These are phyloP conservation scores for Phytophthora citrophthora DNA, from an alignment of 352 stramenopile species.

Conservation along the genomic window DNA sequence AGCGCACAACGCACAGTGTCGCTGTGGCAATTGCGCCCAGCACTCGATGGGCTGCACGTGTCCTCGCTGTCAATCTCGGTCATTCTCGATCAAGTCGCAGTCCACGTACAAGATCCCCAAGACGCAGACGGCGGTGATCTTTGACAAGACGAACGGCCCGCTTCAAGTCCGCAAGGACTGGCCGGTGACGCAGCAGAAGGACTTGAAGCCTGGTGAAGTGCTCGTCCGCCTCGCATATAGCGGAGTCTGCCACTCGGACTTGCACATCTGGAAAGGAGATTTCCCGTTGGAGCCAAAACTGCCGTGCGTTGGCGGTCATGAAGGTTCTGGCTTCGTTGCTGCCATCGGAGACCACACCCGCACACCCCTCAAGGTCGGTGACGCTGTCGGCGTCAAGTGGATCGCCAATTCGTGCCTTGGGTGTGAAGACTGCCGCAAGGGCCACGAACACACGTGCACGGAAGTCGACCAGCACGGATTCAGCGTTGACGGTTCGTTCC, in stretches of 20 bases:
- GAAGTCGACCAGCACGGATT: constrained; percentile 39
- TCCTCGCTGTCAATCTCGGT: constrained; percentile 31
- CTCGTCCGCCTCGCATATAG: constrained; percentile 53
- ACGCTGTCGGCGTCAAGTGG: constrained; percentile 54
- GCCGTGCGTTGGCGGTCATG: constrained; percentile 56
- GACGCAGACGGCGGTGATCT: constrained; percentile 51
- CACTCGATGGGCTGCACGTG: constrained; percentile 28
- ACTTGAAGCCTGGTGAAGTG: constrained; percentile 50
- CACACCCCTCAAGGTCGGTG: constrained; percentile 47
- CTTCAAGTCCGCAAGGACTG: constrained; percentile 54
- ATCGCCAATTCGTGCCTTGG: constrained; percentile 48
- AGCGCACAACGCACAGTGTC: constrained; percentile 26
- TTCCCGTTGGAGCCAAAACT: constrained; percentile 40
- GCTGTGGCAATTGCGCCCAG: constrained; percentile 33
- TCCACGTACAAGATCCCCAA: constrained; percentile 51
- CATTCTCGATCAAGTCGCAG: constrained; percentile 52
- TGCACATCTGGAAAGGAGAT: constrained; percentile 49
- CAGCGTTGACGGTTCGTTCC: constrained; percentile 52
- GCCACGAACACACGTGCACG: constrained; percentile 44
- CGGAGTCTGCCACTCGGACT: constrained; percentile 54
- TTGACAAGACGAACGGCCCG: constrained; percentile 48
- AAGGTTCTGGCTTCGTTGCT: constrained; percentile 52
- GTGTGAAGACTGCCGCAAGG: constrained; percentile 58
- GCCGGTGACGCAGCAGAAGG: constrained; percentile 42
- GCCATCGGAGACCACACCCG: constrained; percentile 43